Evolutionary conservation across 177 flowering plant genomes (phyloP), one percentile per base, ranked within the genome.

Genomic region (Vitis hybrid): DNA sequence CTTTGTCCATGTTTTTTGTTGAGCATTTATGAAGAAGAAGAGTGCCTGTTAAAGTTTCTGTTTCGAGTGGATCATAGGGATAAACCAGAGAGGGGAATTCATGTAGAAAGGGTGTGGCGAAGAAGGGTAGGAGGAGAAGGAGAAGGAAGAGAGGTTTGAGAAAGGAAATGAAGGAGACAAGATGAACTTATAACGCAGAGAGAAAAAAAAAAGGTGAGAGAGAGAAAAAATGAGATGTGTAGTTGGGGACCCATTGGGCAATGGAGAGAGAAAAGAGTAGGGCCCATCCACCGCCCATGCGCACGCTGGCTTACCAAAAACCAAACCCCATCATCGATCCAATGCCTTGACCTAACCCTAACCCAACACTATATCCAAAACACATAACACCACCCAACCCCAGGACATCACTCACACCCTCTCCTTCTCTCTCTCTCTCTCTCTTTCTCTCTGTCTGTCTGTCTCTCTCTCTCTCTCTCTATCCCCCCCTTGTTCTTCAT

Each of bases 271-370:
- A 38, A 77, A 69, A 67, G 57, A 15, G 73, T 53, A 78, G 90
- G 92, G 15, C 76, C 91, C 89, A 82, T 60, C 50, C 87, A 88
- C 90, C 86, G 87, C 88, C 92, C 88, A 79, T 82, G 84, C 83
- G 88, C 91, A 85, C 86, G 89, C 90, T 82, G 85, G 86, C 91
- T 77, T 76, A 82, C 78, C 81, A 74, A 75, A 68, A 71, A 38
- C 47, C 73, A 38, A 59, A 73, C 71, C 82, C 79, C 71, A 69
- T 73, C 66, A 50, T 71, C 73, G 64, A 73, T 61, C 84, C 78
- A 47, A 74, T 67, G 63, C 52, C 76, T 72, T 66, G 82, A 85
- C 88, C 87, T 79, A 85, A 85, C 84, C 88, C 84, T 84, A 86
- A 80, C 85, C 88, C 84, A 75, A 79, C 71, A 71, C 67, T 22